phyloP scores from a whole-genome alignment of 257 asterid species.

The Dorcoceras hygrometricum region DNA sequence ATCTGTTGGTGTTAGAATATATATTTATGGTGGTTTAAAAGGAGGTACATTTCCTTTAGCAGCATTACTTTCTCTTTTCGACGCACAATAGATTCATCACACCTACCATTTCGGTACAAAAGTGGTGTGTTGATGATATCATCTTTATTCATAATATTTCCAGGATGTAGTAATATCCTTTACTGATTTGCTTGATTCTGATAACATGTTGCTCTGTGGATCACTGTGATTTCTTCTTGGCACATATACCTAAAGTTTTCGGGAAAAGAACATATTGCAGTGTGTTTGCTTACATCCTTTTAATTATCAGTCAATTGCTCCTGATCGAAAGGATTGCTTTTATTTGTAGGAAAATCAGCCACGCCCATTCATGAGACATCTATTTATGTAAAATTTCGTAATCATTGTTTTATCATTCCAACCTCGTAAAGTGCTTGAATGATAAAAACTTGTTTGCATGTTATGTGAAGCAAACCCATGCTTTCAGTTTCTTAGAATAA shows the following conservation, averaged over 20 bases:
- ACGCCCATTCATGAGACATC: not conserved
- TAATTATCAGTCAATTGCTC: not conserved
- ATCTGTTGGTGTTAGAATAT: slow-evolving; percentile 86
- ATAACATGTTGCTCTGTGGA: slow-evolving; percentile 2
- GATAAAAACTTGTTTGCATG: not conserved
- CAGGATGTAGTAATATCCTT: slow-evolving; percentile 19
- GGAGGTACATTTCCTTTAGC: slow-evolving; percentile 61
- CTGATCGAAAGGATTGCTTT: not conserved
- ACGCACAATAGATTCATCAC: slow-evolving; percentile 14
- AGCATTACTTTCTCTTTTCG: slow-evolving; percentile 9
- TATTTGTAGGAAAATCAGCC: not conserved
- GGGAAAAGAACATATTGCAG: not conserved
- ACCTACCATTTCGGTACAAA: slow-evolving; percentile 7
- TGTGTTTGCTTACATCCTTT: not conserved
- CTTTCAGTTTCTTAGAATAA: not conserved
- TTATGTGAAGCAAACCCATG: not conserved
- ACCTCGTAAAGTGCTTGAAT: not conserved
- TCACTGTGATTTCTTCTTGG: not conserved
- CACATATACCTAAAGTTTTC: slow-evolving; percentile 7
- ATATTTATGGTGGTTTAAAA: slow-evolving; percentile 82
- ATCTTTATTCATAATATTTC: slow-evolving; percentile 13
- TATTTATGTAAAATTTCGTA: slow-evolving; percentile 6
- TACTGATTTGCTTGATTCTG: slow-evolving; percentile 8
- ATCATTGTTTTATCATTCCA: no score
- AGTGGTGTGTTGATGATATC: not conserved